Evolutionary conservation across 106 monocot genomes (phyloP).

Genomic region (Amphibolis antarctica): DNA sequence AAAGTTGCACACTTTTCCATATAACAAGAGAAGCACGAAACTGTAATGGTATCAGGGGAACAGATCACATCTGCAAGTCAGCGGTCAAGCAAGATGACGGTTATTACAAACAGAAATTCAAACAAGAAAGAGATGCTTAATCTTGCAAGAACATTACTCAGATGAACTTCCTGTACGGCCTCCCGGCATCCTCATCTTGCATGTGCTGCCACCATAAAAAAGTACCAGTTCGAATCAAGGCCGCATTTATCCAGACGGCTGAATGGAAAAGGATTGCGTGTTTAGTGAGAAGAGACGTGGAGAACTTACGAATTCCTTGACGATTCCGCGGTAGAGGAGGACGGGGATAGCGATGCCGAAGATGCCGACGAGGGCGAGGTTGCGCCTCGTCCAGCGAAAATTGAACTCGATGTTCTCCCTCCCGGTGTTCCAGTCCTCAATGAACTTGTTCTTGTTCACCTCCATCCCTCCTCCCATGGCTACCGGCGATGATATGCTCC

Average conservation of each 20-base stretch:
- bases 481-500: not conserved
- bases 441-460: slow-evolving; percentile 74
- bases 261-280: not conserved
- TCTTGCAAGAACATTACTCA: slow-evolving; percentile 2
- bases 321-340: slow-evolving; percentile 86
- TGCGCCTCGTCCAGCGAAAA: slow-evolving; percentile 92
- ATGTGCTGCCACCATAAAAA: slow-evolving; percentile 6
- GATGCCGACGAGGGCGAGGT: slow-evolving; percentile 67
- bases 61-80: too few relatives aligned
- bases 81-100: not conserved
- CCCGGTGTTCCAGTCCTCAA: slow-evolving; percentile 81
- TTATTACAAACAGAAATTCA: not conserved
- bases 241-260: not conserved
- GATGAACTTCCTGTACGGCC: slow-evolving; percentile 10
- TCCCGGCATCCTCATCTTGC: slow-evolving; percentile 15
- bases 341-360: slow-evolving; percentile 86
- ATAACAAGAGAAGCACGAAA: too few relatives aligned
- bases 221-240: slow-evolving; percentile 1
- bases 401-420: slow-evolving; percentile 81
- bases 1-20: too few relatives aligned
- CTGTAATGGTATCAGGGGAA: too few relatives aligned
- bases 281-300: not conserved
- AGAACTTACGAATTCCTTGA: slow-evolving; percentile 31
- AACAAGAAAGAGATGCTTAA: not conserved
- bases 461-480: slow-evolving; percentile 95